These are phyloP conservation scores for Boletellus ananiceps DNA, from an alignment of 768 basidiomycete species.

Conservation along the genomic window DNA sequence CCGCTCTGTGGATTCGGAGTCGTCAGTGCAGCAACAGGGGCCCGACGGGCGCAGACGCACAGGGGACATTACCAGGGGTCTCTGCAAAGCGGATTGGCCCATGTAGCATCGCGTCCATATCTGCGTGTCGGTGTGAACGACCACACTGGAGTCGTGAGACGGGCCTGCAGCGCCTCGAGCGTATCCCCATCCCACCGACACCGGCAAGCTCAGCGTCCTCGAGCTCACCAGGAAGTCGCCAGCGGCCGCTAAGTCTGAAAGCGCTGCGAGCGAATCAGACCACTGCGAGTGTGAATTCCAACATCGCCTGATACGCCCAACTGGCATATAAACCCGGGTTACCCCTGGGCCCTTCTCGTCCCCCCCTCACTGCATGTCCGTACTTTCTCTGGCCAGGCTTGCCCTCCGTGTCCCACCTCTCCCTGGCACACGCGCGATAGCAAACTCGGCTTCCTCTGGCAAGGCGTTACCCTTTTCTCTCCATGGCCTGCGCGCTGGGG, in stretches of 20 bases:
- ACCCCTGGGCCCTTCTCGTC: not conserved
- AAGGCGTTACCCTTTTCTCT: conserved; percentile 52
- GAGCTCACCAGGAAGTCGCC: too few relatives aligned
- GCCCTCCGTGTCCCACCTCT: not conserved
- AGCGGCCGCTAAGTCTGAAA: not conserved
- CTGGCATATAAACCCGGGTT: conserved; percentile 18
- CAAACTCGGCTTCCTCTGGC: conserved; percentile 28
- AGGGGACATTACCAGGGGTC: too few relatives aligned
- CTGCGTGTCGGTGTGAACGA: too few relatives aligned
- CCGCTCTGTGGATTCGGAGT: too few relatives aligned
- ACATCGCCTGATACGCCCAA: conserved; percentile 10
- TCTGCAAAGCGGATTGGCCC: too few relatives aligned
- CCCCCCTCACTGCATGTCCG: conserved; percentile 15
- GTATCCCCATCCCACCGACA: too few relatives aligned
- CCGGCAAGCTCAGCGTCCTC: too few relatives aligned
- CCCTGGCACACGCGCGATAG: conserved; percentile 22
- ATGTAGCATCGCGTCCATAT: too few relatives aligned
- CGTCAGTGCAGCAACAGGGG: too few relatives aligned
- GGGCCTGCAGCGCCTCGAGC: too few relatives aligned
- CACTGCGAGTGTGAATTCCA: not conserved
- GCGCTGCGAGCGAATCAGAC: conserved; percentile 9
- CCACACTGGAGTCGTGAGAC: too few relatives aligned
- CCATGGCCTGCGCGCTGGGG: conserved; percentile 36
- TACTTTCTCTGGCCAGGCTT: conserved; percentile 14
- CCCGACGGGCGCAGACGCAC: too few relatives aligned